A percentile compares a stretch with the other conserved stretches of the same genome.
Evolutionary conservation across 306 rosid genomes (phyloP).

Genomic region (Acacia melanoxylon): DNA sequence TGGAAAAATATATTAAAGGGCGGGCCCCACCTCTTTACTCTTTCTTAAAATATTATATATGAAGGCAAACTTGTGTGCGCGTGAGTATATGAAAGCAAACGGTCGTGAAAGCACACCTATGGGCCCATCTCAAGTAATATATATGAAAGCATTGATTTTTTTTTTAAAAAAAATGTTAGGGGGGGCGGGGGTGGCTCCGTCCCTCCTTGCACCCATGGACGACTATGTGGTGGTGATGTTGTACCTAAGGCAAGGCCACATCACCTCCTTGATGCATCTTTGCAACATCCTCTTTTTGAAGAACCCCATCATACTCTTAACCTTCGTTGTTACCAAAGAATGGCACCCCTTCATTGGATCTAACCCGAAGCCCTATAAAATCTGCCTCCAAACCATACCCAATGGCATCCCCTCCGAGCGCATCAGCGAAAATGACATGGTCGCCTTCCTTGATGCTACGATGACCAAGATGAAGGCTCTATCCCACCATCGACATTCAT

Average conservation of each 20-base stretch:
- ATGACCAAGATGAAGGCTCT: slow-evolving; percentile 56
- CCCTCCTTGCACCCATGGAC: background rate
- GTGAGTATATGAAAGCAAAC: no score
- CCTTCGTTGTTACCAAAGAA: slow-evolving; percentile 59
- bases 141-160: background rate
- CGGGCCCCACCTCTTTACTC: no score
- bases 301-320: slow-evolving; percentile 33
- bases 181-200: no score
- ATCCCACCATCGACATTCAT: slow-evolving; percentile 20
- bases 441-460: slow-evolving; percentile 34
- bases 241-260: slow-evolving; percentile 31
- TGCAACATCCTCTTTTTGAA: slow-evolving; percentile 38
- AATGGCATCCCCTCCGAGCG: slow-evolving; percentile 56
- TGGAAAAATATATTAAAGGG: no score
- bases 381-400: slow-evolving; percentile 48
- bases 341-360: slow-evolving; percentile 51
- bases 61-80: no score
- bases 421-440: slow-evolving; percentile 38
- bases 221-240: slow-evolving; percentile 49
- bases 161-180: no score
- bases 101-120: no score
- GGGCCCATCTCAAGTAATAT: no score
- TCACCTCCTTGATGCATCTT: slow-evolving; percentile 53
- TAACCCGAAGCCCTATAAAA: slow-evolving; percentile 39
- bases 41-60: no score